Conservation (phyloP, 176 grass and related monocot genomes). For the Triticum dicoccoides region DNA sequence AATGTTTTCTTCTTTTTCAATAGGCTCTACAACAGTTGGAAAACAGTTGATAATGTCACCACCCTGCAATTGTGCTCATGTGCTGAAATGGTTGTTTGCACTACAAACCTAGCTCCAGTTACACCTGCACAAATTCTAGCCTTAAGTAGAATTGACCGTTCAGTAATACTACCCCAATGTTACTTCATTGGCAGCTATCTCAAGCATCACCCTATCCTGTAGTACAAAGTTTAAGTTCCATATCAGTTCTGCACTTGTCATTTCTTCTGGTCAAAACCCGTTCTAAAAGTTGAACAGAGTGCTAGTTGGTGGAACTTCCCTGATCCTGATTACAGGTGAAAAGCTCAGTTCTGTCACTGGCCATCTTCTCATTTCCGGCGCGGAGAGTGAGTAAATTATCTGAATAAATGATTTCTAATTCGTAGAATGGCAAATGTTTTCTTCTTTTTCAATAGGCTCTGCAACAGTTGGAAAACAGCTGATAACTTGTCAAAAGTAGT, state of each 20-base stretch:
- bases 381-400: slow-evolving; percentile 24
- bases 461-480: slow-evolving; percentile 17
- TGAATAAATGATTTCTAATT: neutral
- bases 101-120: no score
- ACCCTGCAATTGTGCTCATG: no score
- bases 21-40: slow-evolving; percentile 34
- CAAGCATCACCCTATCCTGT: no score
- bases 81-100: no score
- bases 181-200: no score
- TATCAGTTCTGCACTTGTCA: neutral
- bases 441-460: slow-evolving; percentile 5
- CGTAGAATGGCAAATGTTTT: no score
- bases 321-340: slow-evolving; percentile 28
- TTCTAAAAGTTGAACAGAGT: neutral
- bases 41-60: slow-evolving; percentile 30
- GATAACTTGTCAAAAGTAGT: slow-evolving; percentile 30
- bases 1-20: neutral
- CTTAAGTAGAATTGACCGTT: no score
- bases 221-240: no score
- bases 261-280: neutral
- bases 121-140: no score
- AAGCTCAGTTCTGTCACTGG: slow-evolving; percentile 38
- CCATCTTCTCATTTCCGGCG: slow-evolving; percentile 35
- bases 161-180: no score
- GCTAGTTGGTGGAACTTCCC: neutral